These are phyloP conservation scores for Inosperma sp. DNA, from an alignment of 768 basidiomycete genomes.

Conservation along the genomic window DNA sequence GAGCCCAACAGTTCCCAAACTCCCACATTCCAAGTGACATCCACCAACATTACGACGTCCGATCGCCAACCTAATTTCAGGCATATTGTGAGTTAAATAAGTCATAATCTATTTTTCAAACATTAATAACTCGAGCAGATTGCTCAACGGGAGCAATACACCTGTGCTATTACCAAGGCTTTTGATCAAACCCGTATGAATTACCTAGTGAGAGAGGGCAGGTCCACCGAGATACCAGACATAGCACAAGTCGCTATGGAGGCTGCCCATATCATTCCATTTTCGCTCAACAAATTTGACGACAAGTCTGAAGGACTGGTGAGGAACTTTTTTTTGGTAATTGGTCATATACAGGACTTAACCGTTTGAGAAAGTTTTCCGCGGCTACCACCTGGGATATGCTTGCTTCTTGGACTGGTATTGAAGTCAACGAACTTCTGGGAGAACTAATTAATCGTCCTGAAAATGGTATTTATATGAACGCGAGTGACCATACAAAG, in stretches of 20 bases:
- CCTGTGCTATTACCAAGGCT: slow-evolving; percentile 14
- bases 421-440: slow-evolving; percentile 10
- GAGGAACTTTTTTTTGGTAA: neutral
- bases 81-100: neutral
- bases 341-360: neutral
- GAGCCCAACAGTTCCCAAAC: neutral
- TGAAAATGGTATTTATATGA: slow-evolving; percentile 19
- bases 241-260: slow-evolving; percentile 2
- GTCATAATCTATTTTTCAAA: neutral
- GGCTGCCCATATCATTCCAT: slow-evolving; percentile 17
- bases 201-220: neutral
- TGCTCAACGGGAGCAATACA: slow-evolving; percentile 14
- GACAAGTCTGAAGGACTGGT: slow-evolving; percentile 10
- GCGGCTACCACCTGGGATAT: slow-evolving; percentile 11
- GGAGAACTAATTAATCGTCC: slow-evolving; percentile 15
- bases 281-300: slow-evolving; percentile 12
- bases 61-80: neutral
- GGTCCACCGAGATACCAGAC: slow-evolving; percentile 8
- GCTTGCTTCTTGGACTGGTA: slow-evolving; percentile 16
- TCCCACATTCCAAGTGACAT: neutral
- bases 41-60: neutral
- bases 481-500: neutral
- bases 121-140: slow-evolving; percentile 7
- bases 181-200: slow-evolving; percentile 10
- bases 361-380: slow-evolving; percentile 9